These are phyloP conservation scores for Neofusicoccum parvum DNA, from an alignment of 2,329 filamentous ascomycete genomes.

Conservation along the genomic window DNA sequence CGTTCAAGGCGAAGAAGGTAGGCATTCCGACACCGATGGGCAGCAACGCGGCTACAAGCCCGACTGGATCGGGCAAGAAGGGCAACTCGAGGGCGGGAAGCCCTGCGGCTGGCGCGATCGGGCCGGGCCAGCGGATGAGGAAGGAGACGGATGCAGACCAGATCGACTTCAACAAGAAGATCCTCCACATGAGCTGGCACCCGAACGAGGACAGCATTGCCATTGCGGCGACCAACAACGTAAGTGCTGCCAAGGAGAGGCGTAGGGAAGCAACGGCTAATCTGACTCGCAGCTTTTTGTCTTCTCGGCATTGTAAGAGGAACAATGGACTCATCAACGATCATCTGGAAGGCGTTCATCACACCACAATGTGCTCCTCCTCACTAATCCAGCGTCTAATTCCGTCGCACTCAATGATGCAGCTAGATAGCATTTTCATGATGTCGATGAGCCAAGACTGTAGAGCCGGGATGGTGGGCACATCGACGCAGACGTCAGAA, in stretches of 20 bases:
- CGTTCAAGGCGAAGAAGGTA: conserved; percentile 99
- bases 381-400: conserved; percentile 22
- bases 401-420: conserved; percentile 18
- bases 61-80: conserved; percentile 81
- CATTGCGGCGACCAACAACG: conserved; percentile 98
- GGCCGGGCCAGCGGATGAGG: conserved; percentile 90
- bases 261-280: conserved; percentile 6
- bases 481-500: conserved; percentile 21
- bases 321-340: conserved; percentile 11
- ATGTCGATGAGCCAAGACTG: conserved; percentile 23
- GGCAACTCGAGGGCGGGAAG: conserved; percentile 84
- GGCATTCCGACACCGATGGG: conserved; percentile 98
- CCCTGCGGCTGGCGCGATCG: conserved; percentile 70
- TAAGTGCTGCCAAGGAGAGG: conserved; percentile 57
- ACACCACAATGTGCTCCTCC: conserved; percentile 3
- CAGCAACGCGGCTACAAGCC: conserved; percentile 61
- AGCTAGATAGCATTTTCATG: conserved; percentile 23
- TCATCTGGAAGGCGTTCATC: conserved; percentile 24
- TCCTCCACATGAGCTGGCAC: conserved; percentile 99
- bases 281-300: conserved; percentile 53
- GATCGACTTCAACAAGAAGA: conserved; percentile 99
- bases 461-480: conserved; percentile 19
- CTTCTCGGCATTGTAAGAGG: conserved; percentile 55
- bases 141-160: conserved; percentile 99
- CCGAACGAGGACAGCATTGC: conserved; percentile 99